These are phyloP conservation scores for Nicotiana noctiflora DNA, from an alignment of 257 asterid genomes.

Conservation along the genomic window DNA sequence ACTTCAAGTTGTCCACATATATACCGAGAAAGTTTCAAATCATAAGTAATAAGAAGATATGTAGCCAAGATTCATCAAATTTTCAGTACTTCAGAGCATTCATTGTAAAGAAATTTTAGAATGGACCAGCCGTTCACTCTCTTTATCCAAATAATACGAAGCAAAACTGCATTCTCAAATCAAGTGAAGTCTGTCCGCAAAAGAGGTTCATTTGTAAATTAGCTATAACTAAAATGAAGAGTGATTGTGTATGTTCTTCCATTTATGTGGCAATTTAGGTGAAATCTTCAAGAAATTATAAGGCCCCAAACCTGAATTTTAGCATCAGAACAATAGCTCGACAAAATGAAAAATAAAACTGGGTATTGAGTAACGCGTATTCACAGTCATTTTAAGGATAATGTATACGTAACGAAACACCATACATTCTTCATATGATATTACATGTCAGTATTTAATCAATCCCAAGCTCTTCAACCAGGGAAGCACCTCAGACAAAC, in stretches of 20 bases:
- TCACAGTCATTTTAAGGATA: neutral
- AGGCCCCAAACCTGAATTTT: neutral
- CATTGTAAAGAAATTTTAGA: neutral
- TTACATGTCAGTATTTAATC: slow-evolving; percentile 41
- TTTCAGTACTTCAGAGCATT: neutral
- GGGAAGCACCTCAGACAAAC: slow-evolving; percentile 72
- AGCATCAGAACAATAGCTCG: neutral
- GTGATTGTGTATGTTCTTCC: neutral
- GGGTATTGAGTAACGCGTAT: neutral
- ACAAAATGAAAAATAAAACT: neutral
- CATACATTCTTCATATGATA: neutral
- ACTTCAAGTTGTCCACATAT: neutral
- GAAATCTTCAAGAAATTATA: neutral
- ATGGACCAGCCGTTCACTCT: neutral
- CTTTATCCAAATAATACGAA: neutral
- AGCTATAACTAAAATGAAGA: neutral
- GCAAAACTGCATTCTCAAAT: neutral
- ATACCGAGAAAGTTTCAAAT: no score
- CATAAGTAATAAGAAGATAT: neutral
- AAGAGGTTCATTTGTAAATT: neutral
- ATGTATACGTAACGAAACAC: neutral
- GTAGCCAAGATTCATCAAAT: neutral
- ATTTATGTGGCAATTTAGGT: neutral
- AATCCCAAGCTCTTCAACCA: slow-evolving; percentile 72
- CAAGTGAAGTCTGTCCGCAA: neutral